phyloP scores from a whole-genome alignment of 768 basidiomycete species.

The Collybiopsis luxurians region DNA sequence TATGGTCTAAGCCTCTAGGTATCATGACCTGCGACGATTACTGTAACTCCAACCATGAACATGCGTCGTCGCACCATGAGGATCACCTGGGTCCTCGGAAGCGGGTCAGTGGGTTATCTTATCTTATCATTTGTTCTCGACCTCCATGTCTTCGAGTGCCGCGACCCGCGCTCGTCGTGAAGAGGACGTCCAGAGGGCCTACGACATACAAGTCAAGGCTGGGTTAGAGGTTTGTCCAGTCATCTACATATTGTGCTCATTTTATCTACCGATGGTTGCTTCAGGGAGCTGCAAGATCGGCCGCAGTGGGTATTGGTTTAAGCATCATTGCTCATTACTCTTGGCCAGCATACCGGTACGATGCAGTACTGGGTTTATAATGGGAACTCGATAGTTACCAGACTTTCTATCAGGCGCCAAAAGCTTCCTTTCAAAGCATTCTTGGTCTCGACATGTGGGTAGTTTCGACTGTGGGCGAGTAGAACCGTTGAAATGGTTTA shows the following conservation, averaged over 20 bases:
- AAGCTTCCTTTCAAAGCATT: conserved; percentile 81
- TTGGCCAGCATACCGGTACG: conserved; percentile 74
- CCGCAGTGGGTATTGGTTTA: conserved; percentile 56
- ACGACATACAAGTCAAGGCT: conserved; percentile 56
- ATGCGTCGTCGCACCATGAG: no score
- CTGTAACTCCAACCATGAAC: no score
- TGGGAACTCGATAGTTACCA: background rate
- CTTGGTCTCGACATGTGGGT: conserved; percentile 68
- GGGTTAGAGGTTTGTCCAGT: conserved; percentile 47
- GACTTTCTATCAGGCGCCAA: conserved; percentile 54
- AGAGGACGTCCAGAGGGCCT: conserved; percentile 57
- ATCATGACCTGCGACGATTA: no score
- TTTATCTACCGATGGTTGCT: background rate
- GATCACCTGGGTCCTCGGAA: no score
- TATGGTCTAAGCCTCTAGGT: no score
- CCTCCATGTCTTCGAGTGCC: conserved; percentile 18
- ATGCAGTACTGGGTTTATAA: background rate
- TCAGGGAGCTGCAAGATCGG: conserved; percentile 54
- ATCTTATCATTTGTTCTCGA: background rate
- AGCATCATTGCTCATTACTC: conserved; percentile 61
- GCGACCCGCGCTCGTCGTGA: conserved; percentile 39
- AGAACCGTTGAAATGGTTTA: background rate
- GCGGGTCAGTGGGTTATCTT: no score
- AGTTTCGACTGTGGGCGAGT: background rate
- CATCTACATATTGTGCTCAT: conserved; percentile 1